A percentile compares a stretch with the other conserved stretches of the same genome.
Evolutionary conservation across 164 flowering plant genomes (phyloP).

Genomic region (Protea cynaroides): DNA sequence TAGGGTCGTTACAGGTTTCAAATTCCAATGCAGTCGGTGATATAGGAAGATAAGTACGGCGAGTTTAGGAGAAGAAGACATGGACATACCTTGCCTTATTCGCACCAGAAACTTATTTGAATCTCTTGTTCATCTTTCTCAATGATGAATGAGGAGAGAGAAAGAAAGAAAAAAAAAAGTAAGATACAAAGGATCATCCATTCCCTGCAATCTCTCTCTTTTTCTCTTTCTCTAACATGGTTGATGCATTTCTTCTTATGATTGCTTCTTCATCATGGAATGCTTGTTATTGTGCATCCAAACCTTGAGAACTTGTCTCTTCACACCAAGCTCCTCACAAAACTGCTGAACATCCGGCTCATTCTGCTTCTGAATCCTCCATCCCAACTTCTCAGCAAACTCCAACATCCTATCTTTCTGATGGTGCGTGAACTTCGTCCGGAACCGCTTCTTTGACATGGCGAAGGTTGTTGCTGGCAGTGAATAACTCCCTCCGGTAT

Average conservation of each 20-base stretch:
- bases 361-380: slow-evolving; percentile 56
- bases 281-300: slow-evolving; percentile 81
- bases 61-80: too few relatives aligned
- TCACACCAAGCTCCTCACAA: slow-evolving; percentile 40
- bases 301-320: slow-evolving; percentile 52
- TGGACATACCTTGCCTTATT: too few relatives aligned
- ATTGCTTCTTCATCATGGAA: slow-evolving; percentile 38
- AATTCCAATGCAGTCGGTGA: too few relatives aligned
- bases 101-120: too few relatives aligned
- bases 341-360: slow-evolving; percentile 43
- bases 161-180: too few relatives aligned
- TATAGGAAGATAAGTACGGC: too few relatives aligned
- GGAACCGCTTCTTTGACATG: slow-evolving; percentile 40
- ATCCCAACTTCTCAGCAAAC: slow-evolving; percentile 52
- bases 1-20: too few relatives aligned
- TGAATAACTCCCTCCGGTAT: slow-evolving; percentile 4
- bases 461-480: neutral
- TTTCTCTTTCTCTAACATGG: too few relatives aligned
- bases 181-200: too few relatives aligned
- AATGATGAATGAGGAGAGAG: too few relatives aligned
- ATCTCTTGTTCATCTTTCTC: too few relatives aligned
- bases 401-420: slow-evolving; percentile 58
- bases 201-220: too few relatives aligned
- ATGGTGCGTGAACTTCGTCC: slow-evolving; percentile 44
- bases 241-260: slow-evolving; percentile 12